Evolutionary conservation across 225 moss, liverwort and hornwort genomes (phyloP).

Genomic region (Neckera pumila): DNA sequence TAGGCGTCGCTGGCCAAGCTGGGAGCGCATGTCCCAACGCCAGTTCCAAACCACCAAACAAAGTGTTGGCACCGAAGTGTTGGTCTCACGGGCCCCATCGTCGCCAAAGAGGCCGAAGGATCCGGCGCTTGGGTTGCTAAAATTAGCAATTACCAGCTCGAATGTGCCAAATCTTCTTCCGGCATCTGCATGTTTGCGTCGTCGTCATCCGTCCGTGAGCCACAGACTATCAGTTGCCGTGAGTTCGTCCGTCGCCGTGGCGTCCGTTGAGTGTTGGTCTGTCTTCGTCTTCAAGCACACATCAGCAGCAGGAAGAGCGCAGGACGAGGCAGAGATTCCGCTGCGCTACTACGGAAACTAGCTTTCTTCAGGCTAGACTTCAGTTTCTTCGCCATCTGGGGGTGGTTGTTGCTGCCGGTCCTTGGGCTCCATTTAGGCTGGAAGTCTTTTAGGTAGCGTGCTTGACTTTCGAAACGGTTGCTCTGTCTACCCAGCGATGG

Average conservation of each 20-base stretch:
- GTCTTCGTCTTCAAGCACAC: not conserved
- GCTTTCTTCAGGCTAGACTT: not conserved
- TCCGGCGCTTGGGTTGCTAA: not conserved
- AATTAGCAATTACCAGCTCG: constrained; percentile 17
- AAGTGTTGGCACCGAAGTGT: not conserved
- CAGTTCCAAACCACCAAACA: not conserved
- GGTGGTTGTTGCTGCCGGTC: not conserved
- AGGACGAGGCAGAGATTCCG: constrained; percentile 11
- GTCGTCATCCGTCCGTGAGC: not conserved
- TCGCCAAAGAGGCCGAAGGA: not conserved
- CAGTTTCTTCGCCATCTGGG: not conserved
- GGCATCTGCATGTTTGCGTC: not conserved
- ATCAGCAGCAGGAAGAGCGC: not conserved
- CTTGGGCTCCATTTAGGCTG: not conserved
- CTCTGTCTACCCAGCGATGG: not conserved
- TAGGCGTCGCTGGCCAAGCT: not conserved
- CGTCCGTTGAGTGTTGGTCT: not conserved
- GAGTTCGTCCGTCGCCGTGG: not conserved
- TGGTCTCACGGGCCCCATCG: not conserved
- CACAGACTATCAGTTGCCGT: not conserved
- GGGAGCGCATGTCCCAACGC: not conserved
- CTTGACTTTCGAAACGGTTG: not conserved
- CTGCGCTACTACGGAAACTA: not conserved
- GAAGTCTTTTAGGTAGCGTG: not conserved
- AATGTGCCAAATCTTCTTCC: not conserved